Conservation (phyloP, 148 eudicot genomes). For the Nepenthes mirabilis region DNA sequence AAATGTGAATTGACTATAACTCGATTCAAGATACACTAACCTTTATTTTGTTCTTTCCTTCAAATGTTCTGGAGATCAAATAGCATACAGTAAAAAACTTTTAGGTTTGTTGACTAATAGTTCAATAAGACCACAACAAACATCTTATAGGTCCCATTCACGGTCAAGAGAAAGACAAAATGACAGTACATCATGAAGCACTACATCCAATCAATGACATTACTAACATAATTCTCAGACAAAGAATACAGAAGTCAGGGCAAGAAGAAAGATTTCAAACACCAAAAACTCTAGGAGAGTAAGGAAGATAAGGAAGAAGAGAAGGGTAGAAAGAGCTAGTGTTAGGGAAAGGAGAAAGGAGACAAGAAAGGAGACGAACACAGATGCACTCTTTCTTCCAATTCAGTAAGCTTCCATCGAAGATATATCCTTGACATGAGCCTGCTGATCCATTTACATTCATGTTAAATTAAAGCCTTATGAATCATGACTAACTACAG, state of each 20-base stretch:
- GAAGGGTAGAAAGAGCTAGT: conserved; percentile 75
- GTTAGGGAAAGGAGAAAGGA: conserved; percentile 97
- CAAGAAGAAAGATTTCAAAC: conserved; percentile 15
- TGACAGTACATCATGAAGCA: too few species aligned
- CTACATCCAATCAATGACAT: too few species aligned
- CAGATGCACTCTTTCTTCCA: conserved; percentile 94
- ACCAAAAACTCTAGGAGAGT: conserved; percentile 35
- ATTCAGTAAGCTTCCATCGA: conserved; percentile 97
- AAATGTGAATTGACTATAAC: too few species aligned
- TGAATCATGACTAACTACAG: conserved; percentile 45
- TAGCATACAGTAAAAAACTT: too few species aligned
- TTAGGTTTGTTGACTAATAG: too few species aligned
- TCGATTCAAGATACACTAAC: too few species aligned
- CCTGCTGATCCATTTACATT: conserved; percentile 99
- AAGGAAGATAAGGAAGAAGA: conserved; percentile 55
- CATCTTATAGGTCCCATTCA: too few species aligned
- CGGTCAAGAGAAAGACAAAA: too few species aligned
- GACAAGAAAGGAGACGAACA: conserved; percentile 99
- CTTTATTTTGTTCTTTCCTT: too few species aligned
- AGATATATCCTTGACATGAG: conserved; percentile 81
- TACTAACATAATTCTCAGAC: too few species aligned
- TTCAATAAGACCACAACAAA: too few species aligned
- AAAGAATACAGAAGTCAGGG: not conserved
- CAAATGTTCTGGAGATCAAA: too few species aligned
- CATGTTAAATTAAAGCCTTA: conserved; percentile 56